Base-by-base conservation (phyloP, 2,329 filamentous ascomycete genomes). In the Epichloe glyceriae region DNA sequence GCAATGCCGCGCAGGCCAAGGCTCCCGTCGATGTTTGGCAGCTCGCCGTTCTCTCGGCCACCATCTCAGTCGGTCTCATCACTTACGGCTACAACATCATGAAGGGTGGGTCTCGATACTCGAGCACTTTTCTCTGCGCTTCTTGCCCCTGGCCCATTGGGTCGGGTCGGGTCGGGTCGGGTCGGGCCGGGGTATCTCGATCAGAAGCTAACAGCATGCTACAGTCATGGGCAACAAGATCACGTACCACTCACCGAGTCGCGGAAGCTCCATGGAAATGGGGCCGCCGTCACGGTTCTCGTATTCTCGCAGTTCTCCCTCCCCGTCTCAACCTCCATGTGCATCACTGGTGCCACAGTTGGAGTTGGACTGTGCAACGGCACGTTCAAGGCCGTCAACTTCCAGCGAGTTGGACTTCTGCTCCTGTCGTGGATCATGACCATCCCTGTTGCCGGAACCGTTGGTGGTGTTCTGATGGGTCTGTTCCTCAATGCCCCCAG, bases 51-150 rank as follows among this genome's bases (percentile, higher is more conserved):
- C 70, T 86, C 14, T 74, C 80, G 30, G 64, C 72, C 1, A 78
- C 73, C 37, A 82, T 88, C 62, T 85, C 75, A 45, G 55, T 81
- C 42, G 85, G 85, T 58, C 73, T 88, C 50, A 73, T 82, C 61
- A 88, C 84, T 11, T 88, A 88, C 60, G 85, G 85, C 12, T 88
- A 88, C 72, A 87, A 88, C 72, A 88, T 88, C 69, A 88, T 88
- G 83, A 86, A 86, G 71, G 80, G 78, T 81, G 67, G 65, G 74
- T 57, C 20, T 22, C 5, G 4, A 22, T 22, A 22, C 20, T 22
- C 20, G 20, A 22, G 20, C 20, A 22, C 20, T 5, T 22, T 22
- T 22, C 20, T 5, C 5, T 20, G 1, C 20, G 20, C 20, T 20
- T 20, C 20, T 22, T 22, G 20, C 20, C 20, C 20, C 5, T 22